These are phyloP conservation scores for Sphaerulina musiva DNA, from an alignment of 2,329 filamentous ascomycete species.

Conservation along the genomic window DNA sequence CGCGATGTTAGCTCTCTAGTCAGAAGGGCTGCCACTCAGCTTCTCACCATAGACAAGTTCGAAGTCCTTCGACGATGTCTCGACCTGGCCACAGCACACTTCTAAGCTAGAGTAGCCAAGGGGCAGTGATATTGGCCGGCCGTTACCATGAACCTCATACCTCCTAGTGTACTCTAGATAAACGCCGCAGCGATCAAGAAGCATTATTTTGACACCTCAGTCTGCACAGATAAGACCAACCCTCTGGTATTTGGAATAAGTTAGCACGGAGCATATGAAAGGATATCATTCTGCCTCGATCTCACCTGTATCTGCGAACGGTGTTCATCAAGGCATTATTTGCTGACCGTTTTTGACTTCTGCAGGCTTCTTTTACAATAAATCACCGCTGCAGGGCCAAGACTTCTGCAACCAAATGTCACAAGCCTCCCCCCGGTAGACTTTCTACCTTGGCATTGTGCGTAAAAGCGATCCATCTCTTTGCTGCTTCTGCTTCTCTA, in stretches of 20 bases:
- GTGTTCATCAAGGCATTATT: neutral
- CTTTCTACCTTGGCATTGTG: too few relatives aligned
- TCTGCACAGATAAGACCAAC: neutral
- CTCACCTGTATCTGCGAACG: neutral
- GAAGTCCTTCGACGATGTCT: slow-evolving; percentile 17
- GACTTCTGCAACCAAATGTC: neutral
- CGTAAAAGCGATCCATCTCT: too few relatives aligned
- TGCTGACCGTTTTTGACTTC: neutral
- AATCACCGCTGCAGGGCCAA: neutral
- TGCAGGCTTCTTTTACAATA: neutral
- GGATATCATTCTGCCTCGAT: neutral
- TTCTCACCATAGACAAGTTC: slow-evolving; percentile 24
- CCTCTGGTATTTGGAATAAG: neutral
- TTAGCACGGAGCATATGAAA: neutral
- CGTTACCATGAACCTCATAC: slow-evolving; percentile 21
- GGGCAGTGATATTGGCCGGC: slow-evolving; percentile 21
- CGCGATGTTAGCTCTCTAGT: neutral
- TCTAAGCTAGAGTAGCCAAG: slow-evolving; percentile 29
- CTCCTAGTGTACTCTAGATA: too few relatives aligned
- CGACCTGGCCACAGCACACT: slow-evolving; percentile 27
- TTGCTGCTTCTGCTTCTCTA: neutral
- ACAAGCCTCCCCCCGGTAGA: neutral
- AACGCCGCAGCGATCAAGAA: slow-evolving; percentile 18
- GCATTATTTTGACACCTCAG: slow-evolving; percentile 7
- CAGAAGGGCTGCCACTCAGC: slow-evolving; percentile 15